Base-by-base conservation (phyloP, 495 filamentous ascomycete genomes). In the Cladorrhinum samala region DNA sequence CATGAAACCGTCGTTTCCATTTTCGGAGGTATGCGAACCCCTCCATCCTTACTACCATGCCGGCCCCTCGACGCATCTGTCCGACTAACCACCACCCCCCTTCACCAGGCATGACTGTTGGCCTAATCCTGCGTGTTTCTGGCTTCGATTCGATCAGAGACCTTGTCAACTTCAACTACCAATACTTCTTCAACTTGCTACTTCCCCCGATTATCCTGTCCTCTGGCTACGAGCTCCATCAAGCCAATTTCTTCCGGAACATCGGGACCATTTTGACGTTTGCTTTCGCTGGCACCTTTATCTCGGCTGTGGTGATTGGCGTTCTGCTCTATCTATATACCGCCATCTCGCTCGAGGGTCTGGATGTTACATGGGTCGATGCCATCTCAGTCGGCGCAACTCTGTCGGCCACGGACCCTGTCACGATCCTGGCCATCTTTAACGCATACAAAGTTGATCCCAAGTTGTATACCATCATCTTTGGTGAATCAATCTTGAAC, bases 371-470 rank as follows among this genome's bases (percentile, higher is more conserved):
- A 9, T 95, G 95, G 61, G 86, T 96, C 45, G 93, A 98, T 62
- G 93, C 93, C 40, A 89, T 97, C 53, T 94, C 90, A 1, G 89
- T 97, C 17, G 93, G 93, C 46, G 93, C 93, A 18, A 97, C 93
- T 0, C 79, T 98, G 21, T 97, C 93, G 1, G 93, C 93, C 50
- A 98, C 93, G 0, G 93, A 98, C 63, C 93, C 93, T 0, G 91
- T 98, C 45, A 98, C 93, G 0, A 96, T 98, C 59, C 77, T 98
- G 27, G 93, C 93, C 48, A 98, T 98, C 52, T 98, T 98, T 82
- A 98, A 96, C 65, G 86, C 94, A 1, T 97, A 96, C 77, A 96
- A 96, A 70, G 93, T 98, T 47, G 93, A 98, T 67, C 93, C 93
- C 9, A 96, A 96, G 70, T 80, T 98, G 4, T 98, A 98, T 67